Percentiles rank a stretch among this genome's conserved stretches.
phyloP scores from a whole-genome alignment of 352 stramenopile species.

The Globisporangium paddicum region DNA sequence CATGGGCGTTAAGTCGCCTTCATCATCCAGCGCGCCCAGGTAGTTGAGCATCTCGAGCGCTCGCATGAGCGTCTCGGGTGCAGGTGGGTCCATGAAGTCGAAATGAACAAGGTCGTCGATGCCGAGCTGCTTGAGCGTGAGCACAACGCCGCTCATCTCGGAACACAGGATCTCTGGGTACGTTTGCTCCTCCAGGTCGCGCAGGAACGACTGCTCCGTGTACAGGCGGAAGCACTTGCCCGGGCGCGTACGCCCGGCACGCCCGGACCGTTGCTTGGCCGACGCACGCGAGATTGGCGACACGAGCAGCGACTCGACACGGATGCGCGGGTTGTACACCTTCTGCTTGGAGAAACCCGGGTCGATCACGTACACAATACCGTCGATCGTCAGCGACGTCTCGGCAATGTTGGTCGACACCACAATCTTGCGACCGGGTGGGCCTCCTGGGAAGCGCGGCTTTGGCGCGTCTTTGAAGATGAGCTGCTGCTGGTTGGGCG shows the following conservation, averaged over 20 bases:
- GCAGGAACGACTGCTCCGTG: constrained; percentile 96
- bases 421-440: constrained; percentile 95
- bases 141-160: constrained; percentile 94
- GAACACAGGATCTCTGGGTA: constrained; percentile 99
- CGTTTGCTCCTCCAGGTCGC: constrained; percentile 98
- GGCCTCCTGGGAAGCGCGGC: constrained; percentile 77
- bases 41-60: constrained; percentile 98
- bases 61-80: constrained; percentile 97
- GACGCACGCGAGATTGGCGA: constrained; percentile 97
- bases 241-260: constrained; percentile 88
- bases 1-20: constrained; percentile 94
- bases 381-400: constrained; percentile 99
- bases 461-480: constrained; percentile 98
- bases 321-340: constrained; percentile 98
- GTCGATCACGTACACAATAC: constrained; percentile 99
- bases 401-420: constrained; percentile 99
- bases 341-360: constrained; percentile 99
- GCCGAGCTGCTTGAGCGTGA: constrained; percentile 98
- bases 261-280: constrained; percentile 91
- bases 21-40: constrained; percentile 96
- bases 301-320: constrained; percentile 98
- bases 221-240: constrained; percentile 98
- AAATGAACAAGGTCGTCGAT: constrained; percentile 99
- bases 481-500: constrained; percentile 98
- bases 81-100: constrained; percentile 99